Percentiles rank a stretch among this genome's conserved stretches.
Conservation (phyloP, 140 eudicot species). For the Stevia rebaudiana region DNA sequence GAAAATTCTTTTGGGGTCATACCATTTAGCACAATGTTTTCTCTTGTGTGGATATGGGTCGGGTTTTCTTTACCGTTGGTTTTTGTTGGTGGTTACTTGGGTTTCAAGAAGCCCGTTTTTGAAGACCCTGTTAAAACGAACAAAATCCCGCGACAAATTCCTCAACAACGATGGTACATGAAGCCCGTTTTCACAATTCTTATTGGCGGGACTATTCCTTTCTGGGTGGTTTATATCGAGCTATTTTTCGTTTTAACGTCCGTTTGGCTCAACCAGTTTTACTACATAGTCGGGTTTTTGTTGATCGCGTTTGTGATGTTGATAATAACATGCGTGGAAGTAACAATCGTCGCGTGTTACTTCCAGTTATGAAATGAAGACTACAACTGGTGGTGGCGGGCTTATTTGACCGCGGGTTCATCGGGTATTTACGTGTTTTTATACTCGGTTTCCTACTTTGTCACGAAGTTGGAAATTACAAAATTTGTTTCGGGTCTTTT, state of each 20-base stretch:
- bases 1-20: conserved; percentile 73
- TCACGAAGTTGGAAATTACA: conserved; percentile 59
- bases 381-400: conserved; percentile 86
- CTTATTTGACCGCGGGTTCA: conserved; percentile 69
- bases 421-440: conserved; percentile 64
- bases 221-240: conserved; percentile 70
- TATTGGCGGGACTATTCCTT: conserved; percentile 67
- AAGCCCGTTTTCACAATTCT: conserved; percentile 60
- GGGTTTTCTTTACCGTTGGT: conserved; percentile 81
- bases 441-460: conserved; percentile 61
- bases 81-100: conserved; percentile 69
- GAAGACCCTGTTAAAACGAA: conserved; percentile 62
- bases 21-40: conserved; percentile 74
- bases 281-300: conserved; percentile 67
- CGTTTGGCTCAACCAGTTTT: conserved; percentile 71
- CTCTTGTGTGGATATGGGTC: conserved; percentile 66
- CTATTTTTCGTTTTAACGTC: conserved; percentile 71
- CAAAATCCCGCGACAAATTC: conserved; percentile 38
- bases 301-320: conserved; percentile 64
- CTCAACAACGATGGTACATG: conserved; percentile 79
- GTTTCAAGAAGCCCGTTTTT: conserved; percentile 56
- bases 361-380: conserved; percentile 78
- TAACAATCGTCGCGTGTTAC: conserved; percentile 59
- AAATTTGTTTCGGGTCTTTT: conserved; percentile 52
- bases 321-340: conserved; percentile 64